Percentiles rank a stretch among this genome's conserved stretches.
These are phyloP conservation scores for Ziziphus jujuba DNA, from an alignment of 306 rosid genomes.

Conservation along the genomic window DNA sequence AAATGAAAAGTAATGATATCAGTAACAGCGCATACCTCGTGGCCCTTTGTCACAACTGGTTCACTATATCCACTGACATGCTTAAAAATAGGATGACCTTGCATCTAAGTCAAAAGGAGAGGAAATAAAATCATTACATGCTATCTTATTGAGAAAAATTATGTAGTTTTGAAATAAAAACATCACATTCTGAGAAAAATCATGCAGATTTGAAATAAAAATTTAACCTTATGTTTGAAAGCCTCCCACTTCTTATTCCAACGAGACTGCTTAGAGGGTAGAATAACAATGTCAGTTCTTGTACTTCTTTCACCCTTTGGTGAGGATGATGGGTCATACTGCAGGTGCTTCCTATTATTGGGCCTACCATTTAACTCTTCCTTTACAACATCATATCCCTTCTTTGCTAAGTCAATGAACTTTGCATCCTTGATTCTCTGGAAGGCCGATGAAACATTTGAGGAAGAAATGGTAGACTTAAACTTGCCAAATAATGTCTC, in stretches of 20 bases:
- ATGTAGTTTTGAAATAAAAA: background rate
- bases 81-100: slow-evolving; percentile 58
- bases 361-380: slow-evolving; percentile 76
- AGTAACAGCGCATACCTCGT: slow-evolving; percentile 63
- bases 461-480: slow-evolving; percentile 63
- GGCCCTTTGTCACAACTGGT: slow-evolving; percentile 73
- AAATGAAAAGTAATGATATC: slow-evolving; percentile 15
- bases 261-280: slow-evolving; percentile 63
- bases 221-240: slow-evolving; percentile 66
- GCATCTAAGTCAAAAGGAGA: slow-evolving; percentile 47
- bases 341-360: slow-evolving; percentile 54
- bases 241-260: slow-evolving; percentile 84
- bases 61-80: slow-evolving; percentile 49
- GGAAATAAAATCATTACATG: slow-evolving; percentile 3
- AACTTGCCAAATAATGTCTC: slow-evolving; percentile 72
- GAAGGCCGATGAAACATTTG: slow-evolving; percentile 60
- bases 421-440: slow-evolving; percentile 68
- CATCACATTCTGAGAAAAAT: slow-evolving; percentile 11
- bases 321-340: slow-evolving; percentile 41
- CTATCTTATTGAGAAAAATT: background rate
- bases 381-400: slow-evolving; percentile 71
- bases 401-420: slow-evolving; percentile 65
- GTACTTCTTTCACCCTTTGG: slow-evolving; percentile 63
- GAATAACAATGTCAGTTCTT: slow-evolving; percentile 62
- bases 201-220: background rate